Evolutionary conservation across 2,329 filamentous ascomycete genomes (phyloP).

Genomic region (Nigrospora osmanthi): DNA sequence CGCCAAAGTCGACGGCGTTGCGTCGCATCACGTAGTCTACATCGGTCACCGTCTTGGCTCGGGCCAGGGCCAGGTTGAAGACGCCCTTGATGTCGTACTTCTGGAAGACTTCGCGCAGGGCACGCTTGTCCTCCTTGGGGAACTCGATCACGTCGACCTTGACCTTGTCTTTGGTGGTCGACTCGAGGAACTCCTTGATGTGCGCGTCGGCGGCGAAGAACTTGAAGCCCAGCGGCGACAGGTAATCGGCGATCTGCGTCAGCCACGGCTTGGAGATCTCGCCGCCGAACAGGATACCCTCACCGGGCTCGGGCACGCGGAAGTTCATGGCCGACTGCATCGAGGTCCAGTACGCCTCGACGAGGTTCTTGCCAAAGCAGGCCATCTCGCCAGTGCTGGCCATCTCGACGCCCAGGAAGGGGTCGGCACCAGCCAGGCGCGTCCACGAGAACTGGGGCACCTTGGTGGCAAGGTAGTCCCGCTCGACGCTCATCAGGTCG

Average conservation of each 20-base stretch:
- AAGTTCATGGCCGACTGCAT: conserved; percentile 99
- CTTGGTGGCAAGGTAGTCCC: conserved; percentile 92
- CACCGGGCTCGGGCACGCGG: conserved; percentile 87
- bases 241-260: conserved; percentile 73
- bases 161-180: conserved; percentile 56
- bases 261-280: conserved; percentile 67
- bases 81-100: conserved; percentile 94
- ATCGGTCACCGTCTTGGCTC: conserved; percentile 78
- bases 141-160: conserved; percentile 90
- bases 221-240: conserved; percentile 88
- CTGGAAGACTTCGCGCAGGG: conserved; percentile 88
- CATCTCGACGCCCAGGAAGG: conserved; percentile 98
- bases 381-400: conserved; percentile 94
- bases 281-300: conserved; percentile 91
- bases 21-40: conserved; percentile 98
- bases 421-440: conserved; percentile 90
- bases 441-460: conserved; percentile 99
- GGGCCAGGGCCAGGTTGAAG: conserved; percentile 84
- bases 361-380: conserved; percentile 91
- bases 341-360: conserved; percentile 97
- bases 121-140: conserved; percentile 92
- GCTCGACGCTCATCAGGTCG: conserved; percentile 83
- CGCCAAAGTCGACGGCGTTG: conserved; percentile 97
- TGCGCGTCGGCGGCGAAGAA: conserved; percentile 76
- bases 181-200: conserved; percentile 80